Evolutionary conservation across 2,329 filamentous ascomycete genomes (phyloP).

Genomic region (Cladobotryum mycophilum): DNA sequence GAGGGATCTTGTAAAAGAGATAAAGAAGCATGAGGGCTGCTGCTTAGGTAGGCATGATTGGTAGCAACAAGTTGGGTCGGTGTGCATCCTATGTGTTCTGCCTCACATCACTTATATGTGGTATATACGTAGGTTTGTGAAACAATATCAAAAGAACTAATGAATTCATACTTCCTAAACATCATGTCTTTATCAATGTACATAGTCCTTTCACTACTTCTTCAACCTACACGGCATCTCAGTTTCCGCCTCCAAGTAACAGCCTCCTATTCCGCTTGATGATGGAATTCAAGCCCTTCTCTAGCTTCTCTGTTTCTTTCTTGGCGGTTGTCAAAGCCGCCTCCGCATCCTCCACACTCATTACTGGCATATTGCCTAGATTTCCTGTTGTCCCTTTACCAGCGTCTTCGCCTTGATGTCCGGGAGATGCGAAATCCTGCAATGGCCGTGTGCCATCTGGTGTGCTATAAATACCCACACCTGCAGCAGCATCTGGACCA

Average conservation of each 20-base stretch:
- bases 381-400: constrained; percentile 25
- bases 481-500: constrained; percentile 38
- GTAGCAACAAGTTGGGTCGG: too few species aligned
- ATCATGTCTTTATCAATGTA: too few species aligned
- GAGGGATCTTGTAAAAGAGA: too few species aligned
- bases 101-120: too few species aligned
- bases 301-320: constrained; percentile 55
- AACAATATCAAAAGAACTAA: too few species aligned
- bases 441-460: constrained; percentile 30
- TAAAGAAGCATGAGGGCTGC: too few species aligned
- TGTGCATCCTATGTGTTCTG: too few species aligned
- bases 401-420: constrained; percentile 23
- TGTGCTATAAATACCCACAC: constrained; percentile 38
- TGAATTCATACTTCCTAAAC: too few species aligned
- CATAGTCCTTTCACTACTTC: too few species aligned
- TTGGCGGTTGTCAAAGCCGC: constrained; percentile 43
- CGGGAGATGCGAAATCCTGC: constrained; percentile 27
- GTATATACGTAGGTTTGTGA: too few species aligned
- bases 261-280: constrained; percentile 55
- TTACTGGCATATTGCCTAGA: constrained; percentile 43
- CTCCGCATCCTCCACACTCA: constrained; percentile 60
- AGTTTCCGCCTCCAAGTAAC: constrained; percentile 33
- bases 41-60: too few species aligned
- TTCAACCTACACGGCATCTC: not conserved
- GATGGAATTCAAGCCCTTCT: constrained; percentile 54